Conservation (phyloP, 371 early-diverging fungal genomes). For the Apophysomyces sp. region DNA sequence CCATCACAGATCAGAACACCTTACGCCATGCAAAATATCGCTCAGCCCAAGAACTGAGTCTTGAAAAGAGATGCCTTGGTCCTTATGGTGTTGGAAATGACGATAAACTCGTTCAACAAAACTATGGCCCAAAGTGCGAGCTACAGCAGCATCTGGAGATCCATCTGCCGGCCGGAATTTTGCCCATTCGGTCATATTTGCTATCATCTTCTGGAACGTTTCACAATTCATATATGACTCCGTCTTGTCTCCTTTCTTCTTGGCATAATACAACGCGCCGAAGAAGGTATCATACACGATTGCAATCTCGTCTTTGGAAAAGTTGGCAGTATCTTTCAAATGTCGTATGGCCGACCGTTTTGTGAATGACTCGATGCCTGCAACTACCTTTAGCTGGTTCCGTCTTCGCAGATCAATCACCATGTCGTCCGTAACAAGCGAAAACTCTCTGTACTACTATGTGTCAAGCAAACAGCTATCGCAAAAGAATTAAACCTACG, state of each 20-base stretch:
- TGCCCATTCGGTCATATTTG: conserved; percentile 31
- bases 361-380: conserved; percentile 91
- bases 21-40: conserved; percentile 69
- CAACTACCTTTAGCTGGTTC: conserved; percentile 94
- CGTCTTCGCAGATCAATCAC: conserved; percentile 83
- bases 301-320: conserved; percentile 84
- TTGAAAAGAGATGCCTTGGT: conserved; percentile 66
- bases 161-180: conserved; percentile 2
- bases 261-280: conserved; percentile 76
- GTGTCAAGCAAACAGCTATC: neutral
- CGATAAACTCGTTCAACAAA: conserved; percentile 55
- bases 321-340: conserved; percentile 67
- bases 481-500: conserved; percentile 2
- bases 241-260: conserved; percentile 40
- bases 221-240: conserved; percentile 60
- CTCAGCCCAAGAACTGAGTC: conserved; percentile 79
- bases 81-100: conserved; percentile 47
- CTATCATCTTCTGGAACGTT: conserved; percentile 51
- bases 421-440: conserved; percentile 72
- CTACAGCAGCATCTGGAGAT: conserved; percentile 6
- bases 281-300: conserved; percentile 89
- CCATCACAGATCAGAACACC: neutral
- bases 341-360: conserved; percentile 88
- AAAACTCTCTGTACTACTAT: conserved; percentile 82
- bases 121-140: conserved; percentile 17